Conservation (phyloP, 257 asterid genomes). For the Solanum chaucha region DNA sequence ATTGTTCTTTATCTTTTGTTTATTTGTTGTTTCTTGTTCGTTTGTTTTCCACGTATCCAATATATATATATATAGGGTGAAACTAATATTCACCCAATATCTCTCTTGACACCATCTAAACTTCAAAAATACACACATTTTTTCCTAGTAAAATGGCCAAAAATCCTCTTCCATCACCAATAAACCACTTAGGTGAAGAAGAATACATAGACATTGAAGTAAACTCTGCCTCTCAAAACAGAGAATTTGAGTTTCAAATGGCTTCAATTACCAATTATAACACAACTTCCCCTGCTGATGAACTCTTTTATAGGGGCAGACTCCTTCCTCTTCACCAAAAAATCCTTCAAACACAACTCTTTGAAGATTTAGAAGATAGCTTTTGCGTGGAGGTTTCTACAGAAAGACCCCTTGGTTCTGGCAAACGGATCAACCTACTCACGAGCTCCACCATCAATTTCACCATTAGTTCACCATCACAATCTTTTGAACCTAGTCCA, state of each 20-base stretch:
- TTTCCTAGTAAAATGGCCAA: constrained; percentile 17
- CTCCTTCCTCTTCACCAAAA: constrained; percentile 64
- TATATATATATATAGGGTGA: too few species aligned
- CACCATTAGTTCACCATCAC: constrained; percentile 20
- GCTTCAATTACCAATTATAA: constrained; percentile 18
- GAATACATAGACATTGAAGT: constrained; percentile 37
- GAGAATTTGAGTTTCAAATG: constrained; percentile 74
- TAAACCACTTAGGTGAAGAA: constrained; percentile 20
- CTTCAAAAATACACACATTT: not conserved
- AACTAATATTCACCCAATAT: not conserved
- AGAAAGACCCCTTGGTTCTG: not conserved
- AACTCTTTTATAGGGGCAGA: constrained; percentile 70
- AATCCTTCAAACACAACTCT: constrained; percentile 4
- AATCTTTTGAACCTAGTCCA: constrained; percentile 32
- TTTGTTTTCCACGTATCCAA: too few species aligned
- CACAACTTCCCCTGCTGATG: constrained; percentile 50
- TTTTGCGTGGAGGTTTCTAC: not conserved
- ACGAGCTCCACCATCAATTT: not conserved
- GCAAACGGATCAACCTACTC: not conserved
- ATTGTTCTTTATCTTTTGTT: too few species aligned
- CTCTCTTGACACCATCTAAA: too few species aligned
- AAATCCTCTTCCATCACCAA: not conserved
- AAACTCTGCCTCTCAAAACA: constrained; percentile 27
- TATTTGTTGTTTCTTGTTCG: too few species aligned
- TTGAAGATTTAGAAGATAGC: not conserved